phyloP scores from a whole-genome alignment of 345 rosid genomes.

The Passiflora organensis region DNA sequence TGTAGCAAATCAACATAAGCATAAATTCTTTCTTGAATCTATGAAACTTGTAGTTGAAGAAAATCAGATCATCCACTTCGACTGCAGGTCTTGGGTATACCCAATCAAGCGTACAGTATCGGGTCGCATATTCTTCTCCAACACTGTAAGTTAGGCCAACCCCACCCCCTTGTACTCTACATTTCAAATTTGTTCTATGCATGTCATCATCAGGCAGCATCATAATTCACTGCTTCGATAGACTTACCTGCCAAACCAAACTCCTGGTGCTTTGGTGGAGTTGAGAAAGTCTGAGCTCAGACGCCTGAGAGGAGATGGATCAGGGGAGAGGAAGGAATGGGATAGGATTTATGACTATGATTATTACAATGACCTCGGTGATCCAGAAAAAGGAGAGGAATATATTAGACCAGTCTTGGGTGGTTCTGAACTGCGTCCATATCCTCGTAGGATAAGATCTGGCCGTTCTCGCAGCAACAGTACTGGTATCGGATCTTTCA shows the following conservation, averaged over 20 bases:
- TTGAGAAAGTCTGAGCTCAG: constrained; percentile 43
- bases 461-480: constrained; percentile 27
- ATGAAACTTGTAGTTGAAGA: constrained; percentile 23
- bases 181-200: no score
- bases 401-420: constrained; percentile 43
- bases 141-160: constrained; percentile 27
- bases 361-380: constrained; percentile 47
- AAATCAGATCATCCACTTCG: constrained; percentile 30
- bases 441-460: constrained; percentile 53
- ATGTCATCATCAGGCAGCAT: no score
- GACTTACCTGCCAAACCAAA: constrained; percentile 47
- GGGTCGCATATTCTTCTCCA: constrained; percentile 48
- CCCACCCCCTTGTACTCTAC: no score
- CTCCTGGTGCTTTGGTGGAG: constrained; percentile 37
- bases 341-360: constrained; percentile 54
- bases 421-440: constrained; percentile 39
- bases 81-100: constrained; percentile 57
- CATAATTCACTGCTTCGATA: constrained; percentile 6
- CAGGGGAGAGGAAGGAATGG: constrained; percentile 45
- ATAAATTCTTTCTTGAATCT: constrained; percentile 48
- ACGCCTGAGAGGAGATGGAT: constrained; percentile 40
- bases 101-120: constrained; percentile 35
- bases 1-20: constrained; percentile 35
- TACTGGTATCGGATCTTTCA: constrained; percentile 20
- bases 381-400: constrained; percentile 35